Evolutionary conservation across 345 rosid species (phyloP).

Genomic region (Citrus maxima): DNA sequence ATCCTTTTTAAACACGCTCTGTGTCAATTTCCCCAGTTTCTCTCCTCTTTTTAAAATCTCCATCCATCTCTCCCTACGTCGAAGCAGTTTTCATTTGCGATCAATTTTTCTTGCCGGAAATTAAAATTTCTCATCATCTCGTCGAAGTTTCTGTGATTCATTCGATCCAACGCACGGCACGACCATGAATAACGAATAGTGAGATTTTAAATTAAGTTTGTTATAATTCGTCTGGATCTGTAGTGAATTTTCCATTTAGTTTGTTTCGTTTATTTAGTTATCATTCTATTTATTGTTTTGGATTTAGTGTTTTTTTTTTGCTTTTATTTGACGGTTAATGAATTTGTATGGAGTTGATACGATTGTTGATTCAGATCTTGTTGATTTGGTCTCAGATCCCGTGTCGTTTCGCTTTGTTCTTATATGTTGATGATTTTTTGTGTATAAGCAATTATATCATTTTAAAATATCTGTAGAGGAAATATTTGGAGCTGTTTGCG

Average conservation of each 20-base stretch:
- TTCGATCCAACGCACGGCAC: constrained; percentile 12
- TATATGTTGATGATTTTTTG: neutral
- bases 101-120: constrained; percentile 19
- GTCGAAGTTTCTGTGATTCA: constrained; percentile 15
- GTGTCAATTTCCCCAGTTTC: neutral
- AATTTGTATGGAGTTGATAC: neutral
- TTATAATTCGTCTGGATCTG: neutral
- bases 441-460: neutral
- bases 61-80: constrained; percentile 28
- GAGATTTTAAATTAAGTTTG: constrained; percentile 16
- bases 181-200: constrained; percentile 97
- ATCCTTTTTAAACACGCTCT: neutral
- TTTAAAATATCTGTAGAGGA: neutral
- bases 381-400: constrained; percentile 25
- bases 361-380: constrained; percentile 27
- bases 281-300: neutral
- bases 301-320: neutral
- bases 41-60: neutral
- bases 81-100: constrained; percentile 20
- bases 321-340: neutral
- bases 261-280: neutral
- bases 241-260: neutral
- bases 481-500: neutral
- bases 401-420: neutral
- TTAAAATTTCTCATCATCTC: neutral